Conservation (phyloP, 2,329 filamentous ascomycete species). For the Chaetomium olivaceum region DNA sequence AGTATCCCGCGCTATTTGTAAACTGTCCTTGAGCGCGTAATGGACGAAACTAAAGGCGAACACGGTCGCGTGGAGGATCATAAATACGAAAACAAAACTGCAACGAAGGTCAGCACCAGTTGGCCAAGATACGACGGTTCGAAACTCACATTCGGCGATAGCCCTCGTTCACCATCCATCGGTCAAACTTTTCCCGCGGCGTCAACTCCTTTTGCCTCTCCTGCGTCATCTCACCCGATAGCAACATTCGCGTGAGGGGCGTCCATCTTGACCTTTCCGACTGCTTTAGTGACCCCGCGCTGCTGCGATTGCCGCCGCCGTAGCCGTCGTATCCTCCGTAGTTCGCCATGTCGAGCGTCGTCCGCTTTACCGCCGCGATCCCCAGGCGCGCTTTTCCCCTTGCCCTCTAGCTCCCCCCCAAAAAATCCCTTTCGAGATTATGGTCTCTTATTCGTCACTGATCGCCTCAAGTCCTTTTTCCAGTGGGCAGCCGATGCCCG, state of each 20-base stretch:
- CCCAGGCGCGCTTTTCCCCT: slow-evolving; percentile 1
- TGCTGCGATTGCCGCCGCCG: slow-evolving; percentile 33
- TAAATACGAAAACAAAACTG: slow-evolving; percentile 76
- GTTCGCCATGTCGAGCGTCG: slow-evolving; percentile 37
- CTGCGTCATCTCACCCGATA: slow-evolving; percentile 79
- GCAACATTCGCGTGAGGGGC: slow-evolving; percentile 76
- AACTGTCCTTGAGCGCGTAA: slow-evolving; percentile 75
- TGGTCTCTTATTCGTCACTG: slow-evolving; percentile 17
- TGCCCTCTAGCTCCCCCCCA: slow-evolving; percentile 9
- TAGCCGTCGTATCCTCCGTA: slow-evolving; percentile 41
- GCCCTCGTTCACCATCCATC: slow-evolving; percentile 89
- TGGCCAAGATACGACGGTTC: background rate
- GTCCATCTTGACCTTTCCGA: slow-evolving; percentile 80
- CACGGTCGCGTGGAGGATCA: slow-evolving; percentile 71
- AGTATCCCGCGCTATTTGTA: slow-evolving; percentile 63
- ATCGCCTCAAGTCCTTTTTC: slow-evolving; percentile 18
- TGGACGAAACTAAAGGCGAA: slow-evolving; percentile 80
- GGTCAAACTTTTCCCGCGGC: slow-evolving; percentile 71
- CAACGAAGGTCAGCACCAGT: slow-evolving; percentile 21
- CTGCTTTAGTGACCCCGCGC: slow-evolving; percentile 42
- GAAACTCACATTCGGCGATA: slow-evolving; percentile 72
- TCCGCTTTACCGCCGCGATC: slow-evolving; percentile 20
- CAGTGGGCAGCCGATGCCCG: slow-evolving; percentile 23
- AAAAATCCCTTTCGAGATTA: slow-evolving; percentile 17
- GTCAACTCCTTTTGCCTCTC: slow-evolving; percentile 69